Percentiles rank a stretch among this genome's conserved stretches.
Evolutionary conservation across 1,284 basidiomycete species (phyloP).

Genomic region (Testicularia cyperi): DNA sequence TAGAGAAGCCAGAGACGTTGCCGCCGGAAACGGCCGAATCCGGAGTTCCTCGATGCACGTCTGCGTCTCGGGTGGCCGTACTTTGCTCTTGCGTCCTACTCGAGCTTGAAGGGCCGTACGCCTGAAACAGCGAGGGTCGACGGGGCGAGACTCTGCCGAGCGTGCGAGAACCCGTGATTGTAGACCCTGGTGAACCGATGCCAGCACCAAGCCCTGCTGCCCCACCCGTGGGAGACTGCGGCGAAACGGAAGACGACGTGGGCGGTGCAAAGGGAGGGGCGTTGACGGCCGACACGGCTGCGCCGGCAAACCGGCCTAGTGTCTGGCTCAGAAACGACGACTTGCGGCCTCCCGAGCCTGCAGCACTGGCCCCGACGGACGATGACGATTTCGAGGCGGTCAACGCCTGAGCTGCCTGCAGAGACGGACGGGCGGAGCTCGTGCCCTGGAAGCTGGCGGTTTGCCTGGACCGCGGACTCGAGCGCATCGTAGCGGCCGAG

Average conservation of each 20-base stretch:
- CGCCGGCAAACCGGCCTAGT: conserved; percentile 28
- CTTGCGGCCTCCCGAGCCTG: too few species aligned
- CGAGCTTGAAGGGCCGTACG: conserved; percentile 12
- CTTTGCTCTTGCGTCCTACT: too few species aligned
- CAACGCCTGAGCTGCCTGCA: too few species aligned
- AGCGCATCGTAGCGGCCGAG: too few species aligned
- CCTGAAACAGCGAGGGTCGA: conserved; percentile 25
- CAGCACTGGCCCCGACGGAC: too few species aligned
- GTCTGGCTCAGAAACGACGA: conserved; percentile 39
- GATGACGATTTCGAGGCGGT: too few species aligned
- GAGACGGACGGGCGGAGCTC: too few species aligned
- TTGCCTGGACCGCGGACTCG: too few species aligned
- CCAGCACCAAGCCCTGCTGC: too few species aligned
- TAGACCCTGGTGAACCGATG: neutral
- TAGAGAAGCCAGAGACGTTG: conserved; percentile 20
- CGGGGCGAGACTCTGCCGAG: conserved; percentile 4
- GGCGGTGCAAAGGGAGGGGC: conserved; percentile 10
- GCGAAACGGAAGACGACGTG: neutral
- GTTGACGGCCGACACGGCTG: conserved; percentile 7
- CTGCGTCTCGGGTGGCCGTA: too few species aligned
- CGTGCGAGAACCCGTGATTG: neutral
- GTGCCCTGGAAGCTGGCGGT: too few species aligned
- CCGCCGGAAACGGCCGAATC: conserved; percentile 13
- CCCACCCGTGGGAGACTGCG: too few species aligned
- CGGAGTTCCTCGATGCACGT: conserved; percentile 12